Evolutionary conservation across 1,284 basidiomycete genomes (phyloP).

Genomic region (Schizophyllum commune): DNA sequence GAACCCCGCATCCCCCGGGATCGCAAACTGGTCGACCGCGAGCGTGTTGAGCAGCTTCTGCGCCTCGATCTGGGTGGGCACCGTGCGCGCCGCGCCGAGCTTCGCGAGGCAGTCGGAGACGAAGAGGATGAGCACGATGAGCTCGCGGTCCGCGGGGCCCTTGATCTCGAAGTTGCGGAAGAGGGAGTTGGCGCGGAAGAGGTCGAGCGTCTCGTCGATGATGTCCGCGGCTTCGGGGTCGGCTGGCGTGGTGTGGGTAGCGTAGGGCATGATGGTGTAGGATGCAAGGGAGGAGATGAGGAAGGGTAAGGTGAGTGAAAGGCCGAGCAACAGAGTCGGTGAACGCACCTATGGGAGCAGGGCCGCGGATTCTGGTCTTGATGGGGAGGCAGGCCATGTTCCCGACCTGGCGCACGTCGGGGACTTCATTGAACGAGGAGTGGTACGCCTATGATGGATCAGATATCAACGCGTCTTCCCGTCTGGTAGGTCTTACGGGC

Average conservation of each 20-base stretch:
- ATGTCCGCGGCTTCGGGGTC: slow-evolving; percentile 82
- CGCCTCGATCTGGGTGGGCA: slow-evolving; percentile 73
- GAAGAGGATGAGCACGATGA: slow-evolving; percentile 98
- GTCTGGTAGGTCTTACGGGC: neutral
- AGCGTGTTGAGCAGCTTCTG: slow-evolving; percentile 85
- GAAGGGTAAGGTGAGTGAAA: neutral
- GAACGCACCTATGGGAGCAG: slow-evolving; percentile 73
- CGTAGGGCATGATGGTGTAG: slow-evolving; percentile 6
- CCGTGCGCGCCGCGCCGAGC: slow-evolving; percentile 60
- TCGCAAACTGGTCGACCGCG: slow-evolving; percentile 86
- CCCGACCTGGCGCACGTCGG: slow-evolving; percentile 78
- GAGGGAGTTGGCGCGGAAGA: slow-evolving; percentile 98
- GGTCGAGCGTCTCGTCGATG: slow-evolving; percentile 92
- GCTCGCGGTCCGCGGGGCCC: slow-evolving; percentile 57
- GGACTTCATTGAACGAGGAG: slow-evolving; percentile 87
- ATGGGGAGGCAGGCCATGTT: slow-evolving; percentile 91
- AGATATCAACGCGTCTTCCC: neutral
- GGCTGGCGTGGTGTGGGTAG: slow-evolving; percentile 32
- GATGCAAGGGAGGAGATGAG: neutral
- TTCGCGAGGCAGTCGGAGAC: slow-evolving; percentile 96
- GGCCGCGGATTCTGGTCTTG: slow-evolving; percentile 85
- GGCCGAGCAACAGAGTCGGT: neutral
- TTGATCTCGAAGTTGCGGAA: slow-evolving; percentile 99
- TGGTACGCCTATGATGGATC: slow-evolving; percentile 76
- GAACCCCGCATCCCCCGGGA: slow-evolving; percentile 96